These are phyloP conservation scores for Xylaria intraflava DNA, from an alignment of 495 filamentous ascomycete species.

Conservation along the genomic window DNA sequence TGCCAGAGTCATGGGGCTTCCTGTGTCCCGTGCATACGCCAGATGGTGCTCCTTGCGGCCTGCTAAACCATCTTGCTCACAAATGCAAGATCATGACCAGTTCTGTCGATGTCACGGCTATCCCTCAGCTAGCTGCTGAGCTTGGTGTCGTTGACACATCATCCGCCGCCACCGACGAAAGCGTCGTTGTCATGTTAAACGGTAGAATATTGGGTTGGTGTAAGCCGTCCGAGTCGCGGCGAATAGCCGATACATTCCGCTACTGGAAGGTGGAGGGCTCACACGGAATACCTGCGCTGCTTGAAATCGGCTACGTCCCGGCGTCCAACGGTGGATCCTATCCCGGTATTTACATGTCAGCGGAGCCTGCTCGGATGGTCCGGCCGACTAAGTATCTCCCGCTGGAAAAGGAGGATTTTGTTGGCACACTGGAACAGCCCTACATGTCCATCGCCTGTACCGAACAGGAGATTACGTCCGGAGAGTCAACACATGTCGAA, in stretches of 20 bases:
- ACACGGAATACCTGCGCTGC: constrained; percentile 73
- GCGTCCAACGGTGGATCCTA: constrained; percentile 84
- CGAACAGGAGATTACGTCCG: constrained; percentile 73
- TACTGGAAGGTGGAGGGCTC: constrained; percentile 92
- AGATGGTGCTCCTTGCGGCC: constrained; percentile 88
- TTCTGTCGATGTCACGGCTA: constrained; percentile 58
- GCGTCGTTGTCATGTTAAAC: constrained; percentile 81
- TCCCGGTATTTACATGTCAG: constrained; percentile 91
- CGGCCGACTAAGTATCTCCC: constrained; percentile 89
- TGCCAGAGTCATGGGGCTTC: constrained; percentile 97
- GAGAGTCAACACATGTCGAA: constrained; percentile 88
- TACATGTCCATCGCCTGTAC: constrained; percentile 96
- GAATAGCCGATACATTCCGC: constrained; percentile 74
- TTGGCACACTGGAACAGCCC: constrained; percentile 92
- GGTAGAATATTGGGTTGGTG: constrained; percentile 87
- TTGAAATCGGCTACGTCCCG: constrained; percentile 90
- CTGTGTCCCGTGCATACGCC: constrained; percentile 96
- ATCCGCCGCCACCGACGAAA: constrained; percentile 68
- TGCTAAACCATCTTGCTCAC: constrained; percentile 92
- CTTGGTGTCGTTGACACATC: constrained; percentile 69
- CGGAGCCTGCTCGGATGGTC: constrained; percentile 75
- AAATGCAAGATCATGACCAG: constrained; percentile 84
- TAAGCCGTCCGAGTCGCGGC: constrained; percentile 68
- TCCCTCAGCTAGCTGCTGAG: constrained; percentile 65
- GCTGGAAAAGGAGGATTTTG: constrained; percentile 72